A percentile compares a stretch with the other conserved stretches of the same genome.
phyloP scores from a whole-genome alignment of 257 asterid genomes.

The Lavandula angustifolia region DNA sequence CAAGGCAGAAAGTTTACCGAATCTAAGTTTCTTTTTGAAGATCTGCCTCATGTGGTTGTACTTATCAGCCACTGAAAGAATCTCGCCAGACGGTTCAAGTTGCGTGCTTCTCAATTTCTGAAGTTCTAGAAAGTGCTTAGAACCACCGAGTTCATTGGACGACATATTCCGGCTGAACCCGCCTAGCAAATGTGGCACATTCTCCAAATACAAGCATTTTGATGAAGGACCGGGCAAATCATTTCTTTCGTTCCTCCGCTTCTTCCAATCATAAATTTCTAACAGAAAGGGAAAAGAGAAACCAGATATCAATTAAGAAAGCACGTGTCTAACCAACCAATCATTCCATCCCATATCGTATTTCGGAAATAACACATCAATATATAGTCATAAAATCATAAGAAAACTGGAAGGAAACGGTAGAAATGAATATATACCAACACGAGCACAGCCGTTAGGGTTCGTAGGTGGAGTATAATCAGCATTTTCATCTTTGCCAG shows the following conservation, averaged over 20 bases:
- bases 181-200: slow-evolving; percentile 84
- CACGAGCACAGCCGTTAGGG: slow-evolving; percentile 94
- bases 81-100: slow-evolving; percentile 60
- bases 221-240: slow-evolving; percentile 74
- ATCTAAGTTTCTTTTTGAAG: slow-evolving; percentile 70
- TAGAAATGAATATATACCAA: slow-evolving; percentile 52
- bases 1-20: slow-evolving; percentile 57
- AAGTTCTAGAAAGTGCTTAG: slow-evolving; percentile 53
- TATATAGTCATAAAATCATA: slow-evolving; percentile 6
- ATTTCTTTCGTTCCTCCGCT: slow-evolving; percentile 73
- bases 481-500: slow-evolving; percentile 48
- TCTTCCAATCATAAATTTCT: slow-evolving; percentile 75
- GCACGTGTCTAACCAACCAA: slow-evolving; percentile 22
- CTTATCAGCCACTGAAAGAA: slow-evolving; percentile 84
- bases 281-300: slow-evolving; percentile 33
- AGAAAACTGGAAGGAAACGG: slow-evolving; percentile 1
- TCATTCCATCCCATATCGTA: slow-evolving; percentile 19
- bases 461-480: slow-evolving; percentile 68
- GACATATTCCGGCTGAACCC: slow-evolving; percentile 71
- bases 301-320: slow-evolving; percentile 39
- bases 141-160: slow-evolving; percentile 46
- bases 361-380: slow-evolving; percentile 17
- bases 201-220: slow-evolving; percentile 88
- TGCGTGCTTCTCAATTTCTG: slow-evolving; percentile 55
- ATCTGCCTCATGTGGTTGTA: slow-evolving; percentile 81